These are phyloP conservation scores for Cordyceps cicadae DNA, from an alignment of 2,329 filamentous ascomycete species.

Conservation along the genomic window DNA sequence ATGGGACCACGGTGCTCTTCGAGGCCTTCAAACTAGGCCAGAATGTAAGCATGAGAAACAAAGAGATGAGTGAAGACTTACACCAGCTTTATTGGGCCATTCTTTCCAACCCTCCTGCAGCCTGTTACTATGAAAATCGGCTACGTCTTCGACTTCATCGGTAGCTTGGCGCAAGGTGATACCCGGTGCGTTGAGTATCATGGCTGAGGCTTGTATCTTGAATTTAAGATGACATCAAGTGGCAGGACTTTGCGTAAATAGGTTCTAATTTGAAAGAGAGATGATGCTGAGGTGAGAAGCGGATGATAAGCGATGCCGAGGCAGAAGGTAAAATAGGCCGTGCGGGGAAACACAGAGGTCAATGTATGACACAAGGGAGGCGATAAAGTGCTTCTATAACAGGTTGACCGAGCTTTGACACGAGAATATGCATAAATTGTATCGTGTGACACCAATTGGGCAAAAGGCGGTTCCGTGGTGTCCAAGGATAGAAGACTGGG, in stretches of 20 bases:
- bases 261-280: background rate
- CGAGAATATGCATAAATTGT: background rate
- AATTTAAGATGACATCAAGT: background rate
- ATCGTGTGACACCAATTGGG: background rate
- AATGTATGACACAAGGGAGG: background rate
- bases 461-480: background rate
- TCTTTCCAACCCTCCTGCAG: constrained; percentile 19
- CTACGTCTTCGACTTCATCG: constrained; percentile 6
- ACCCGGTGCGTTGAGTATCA: constrained; percentile 4
- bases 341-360: background rate
- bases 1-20: constrained; percentile 59
- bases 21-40: constrained; percentile 57
- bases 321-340: background rate
- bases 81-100: constrained; percentile 31
- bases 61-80: constrained; percentile 15
- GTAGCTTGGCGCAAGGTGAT: background rate
- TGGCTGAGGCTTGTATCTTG: background rate
- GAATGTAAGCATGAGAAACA: background rate
- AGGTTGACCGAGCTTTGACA: background rate
- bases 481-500: background rate
- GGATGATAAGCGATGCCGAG: constrained; percentile 1
- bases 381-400: background rate
- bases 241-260: background rate
- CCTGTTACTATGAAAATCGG: constrained; percentile 3
- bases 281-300: background rate